Conservation (phyloP, 2,329 filamentous ascomycete species). For the Epicoccum nigrum region DNA sequence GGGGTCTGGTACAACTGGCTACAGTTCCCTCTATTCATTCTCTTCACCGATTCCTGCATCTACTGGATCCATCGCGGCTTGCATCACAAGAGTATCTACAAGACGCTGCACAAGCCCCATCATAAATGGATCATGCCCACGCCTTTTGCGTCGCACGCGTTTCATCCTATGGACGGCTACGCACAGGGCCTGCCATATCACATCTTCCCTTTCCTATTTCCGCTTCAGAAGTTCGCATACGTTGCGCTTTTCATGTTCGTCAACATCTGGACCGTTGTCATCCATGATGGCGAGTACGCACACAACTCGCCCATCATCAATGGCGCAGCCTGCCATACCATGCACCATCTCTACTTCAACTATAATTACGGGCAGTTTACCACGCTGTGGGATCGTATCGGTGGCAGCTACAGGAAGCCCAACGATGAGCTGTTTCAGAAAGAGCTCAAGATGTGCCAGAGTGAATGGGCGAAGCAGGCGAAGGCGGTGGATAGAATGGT, state of each 20-base stretch:
- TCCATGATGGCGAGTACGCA: slow-evolving; percentile 94
- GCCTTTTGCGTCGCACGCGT: slow-evolving; percentile 89
- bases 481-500: slow-evolving; percentile 78
- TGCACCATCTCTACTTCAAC: slow-evolving; percentile 77
- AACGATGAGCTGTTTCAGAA: slow-evolving; percentile 84
- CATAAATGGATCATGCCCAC: slow-evolving; percentile 99
- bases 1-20: slow-evolving; percentile 77
- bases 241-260: slow-evolving; percentile 87
- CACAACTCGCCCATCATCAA: slow-evolving; percentile 91
- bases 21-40: slow-evolving; percentile 86
- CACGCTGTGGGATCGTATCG: slow-evolving; percentile 87
- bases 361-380: slow-evolving; percentile 95
- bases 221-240: slow-evolving; percentile 88
- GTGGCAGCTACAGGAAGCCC: slow-evolving; percentile 84
- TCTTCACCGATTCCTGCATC: slow-evolving; percentile 88
- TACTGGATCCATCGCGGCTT: slow-evolving; percentile 90
- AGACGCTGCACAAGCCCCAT: slow-evolving; percentile 91
- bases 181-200: slow-evolving; percentile 90
- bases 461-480: slow-evolving; percentile 79
- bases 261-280: slow-evolving; percentile 96
- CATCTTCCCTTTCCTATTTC: slow-evolving; percentile 89
- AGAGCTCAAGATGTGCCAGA: slow-evolving; percentile 82
- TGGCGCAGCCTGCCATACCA: slow-evolving; percentile 88
- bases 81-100: slow-evolving; percentile 83
- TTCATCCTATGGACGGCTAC: slow-evolving; percentile 93